phyloP scores from a whole-genome alignment of 257 asterid genomes.

The Lycium ferocissimum region DNA sequence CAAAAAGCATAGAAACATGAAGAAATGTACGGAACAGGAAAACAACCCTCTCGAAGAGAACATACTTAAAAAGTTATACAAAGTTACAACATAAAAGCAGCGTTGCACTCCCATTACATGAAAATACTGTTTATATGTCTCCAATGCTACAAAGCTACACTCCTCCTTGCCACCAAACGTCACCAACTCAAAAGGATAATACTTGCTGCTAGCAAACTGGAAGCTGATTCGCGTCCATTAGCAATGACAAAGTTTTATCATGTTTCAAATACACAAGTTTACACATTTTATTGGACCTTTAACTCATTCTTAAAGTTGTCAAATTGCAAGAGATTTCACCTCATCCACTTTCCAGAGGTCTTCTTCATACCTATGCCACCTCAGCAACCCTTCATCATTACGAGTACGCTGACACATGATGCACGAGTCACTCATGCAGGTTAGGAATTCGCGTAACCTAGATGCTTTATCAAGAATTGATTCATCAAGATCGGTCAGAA shows the following conservation, averaged over 20 bases:
- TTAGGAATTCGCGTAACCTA: conserved; percentile 55
- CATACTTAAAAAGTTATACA: not conserved
- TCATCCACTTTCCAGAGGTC: conserved; percentile 82
- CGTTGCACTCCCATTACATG: not conserved
- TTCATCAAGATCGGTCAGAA: conserved; percentile 51
- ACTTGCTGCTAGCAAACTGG: not conserved
- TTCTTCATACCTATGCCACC: conserved; percentile 83
- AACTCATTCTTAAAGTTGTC: conserved; percentile 29
- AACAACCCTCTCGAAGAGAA: not conserved
- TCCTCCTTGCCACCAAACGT: not conserved
- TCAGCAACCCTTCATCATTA: conserved; percentile 59
- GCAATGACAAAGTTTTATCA: conserved; percentile 18
- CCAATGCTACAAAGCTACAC: not conserved
- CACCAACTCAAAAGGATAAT: not conserved
- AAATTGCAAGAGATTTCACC: conserved; percentile 66
- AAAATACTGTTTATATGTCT: not conserved
- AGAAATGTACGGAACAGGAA: not conserved
- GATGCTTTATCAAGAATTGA: conserved; percentile 53
- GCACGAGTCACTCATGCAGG: conserved; percentile 34
- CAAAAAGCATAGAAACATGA: not conserved
- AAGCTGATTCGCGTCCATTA: not conserved
- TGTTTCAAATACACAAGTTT: not conserved
- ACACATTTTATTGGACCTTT: not conserved
- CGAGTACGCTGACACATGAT: conserved; percentile 66
- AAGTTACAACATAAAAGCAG: not conserved